Percentiles rank a stretch among this genome's conserved stretches.
Evolutionary conservation across 78 protist species (phyloP).

Genomic region (Chrysochromulina tobinii): DNA sequence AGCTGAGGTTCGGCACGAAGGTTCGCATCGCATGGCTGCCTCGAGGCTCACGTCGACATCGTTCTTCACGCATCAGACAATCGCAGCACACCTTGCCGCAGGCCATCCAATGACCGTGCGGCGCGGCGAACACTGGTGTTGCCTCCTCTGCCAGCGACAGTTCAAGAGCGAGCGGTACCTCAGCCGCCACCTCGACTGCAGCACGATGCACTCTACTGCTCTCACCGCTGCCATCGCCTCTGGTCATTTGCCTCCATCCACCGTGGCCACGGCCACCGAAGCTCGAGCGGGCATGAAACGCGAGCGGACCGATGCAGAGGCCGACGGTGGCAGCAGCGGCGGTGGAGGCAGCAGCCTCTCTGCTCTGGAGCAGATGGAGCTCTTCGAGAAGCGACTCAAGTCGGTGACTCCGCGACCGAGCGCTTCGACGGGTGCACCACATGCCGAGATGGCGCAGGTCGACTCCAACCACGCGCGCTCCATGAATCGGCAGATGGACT

Average conservation of each 20-base stretch:
- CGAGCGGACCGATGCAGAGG: neutral
- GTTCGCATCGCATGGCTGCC: no score
- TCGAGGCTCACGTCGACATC: no score
- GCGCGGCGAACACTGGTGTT: neutral
- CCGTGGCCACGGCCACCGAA: no score
- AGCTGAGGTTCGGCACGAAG: no score
- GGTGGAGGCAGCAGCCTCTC: neutral
- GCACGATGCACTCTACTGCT: neutral
- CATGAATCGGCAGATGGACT: neutral
- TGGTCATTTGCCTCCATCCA: no score
- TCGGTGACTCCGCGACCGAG: no score
- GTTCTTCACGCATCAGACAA: no score
- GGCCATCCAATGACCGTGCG: no score
- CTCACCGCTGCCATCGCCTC: no score
- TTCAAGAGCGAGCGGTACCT: neutral
- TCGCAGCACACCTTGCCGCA: no score
- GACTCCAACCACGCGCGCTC: conserved; percentile 3
- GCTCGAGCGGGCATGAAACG: neutral
- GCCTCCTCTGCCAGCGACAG: conserved; percentile 6
- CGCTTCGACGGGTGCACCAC: no score
- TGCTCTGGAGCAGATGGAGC: conserved; percentile 17
- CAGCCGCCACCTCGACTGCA: neutral
- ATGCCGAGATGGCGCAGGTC: neutral
- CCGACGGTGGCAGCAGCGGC: neutral
- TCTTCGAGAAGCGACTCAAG: neutral